Evolutionary conservation across 1,284 basidiomycete species (phyloP).

Genomic region (Malassezia nana): DNA sequence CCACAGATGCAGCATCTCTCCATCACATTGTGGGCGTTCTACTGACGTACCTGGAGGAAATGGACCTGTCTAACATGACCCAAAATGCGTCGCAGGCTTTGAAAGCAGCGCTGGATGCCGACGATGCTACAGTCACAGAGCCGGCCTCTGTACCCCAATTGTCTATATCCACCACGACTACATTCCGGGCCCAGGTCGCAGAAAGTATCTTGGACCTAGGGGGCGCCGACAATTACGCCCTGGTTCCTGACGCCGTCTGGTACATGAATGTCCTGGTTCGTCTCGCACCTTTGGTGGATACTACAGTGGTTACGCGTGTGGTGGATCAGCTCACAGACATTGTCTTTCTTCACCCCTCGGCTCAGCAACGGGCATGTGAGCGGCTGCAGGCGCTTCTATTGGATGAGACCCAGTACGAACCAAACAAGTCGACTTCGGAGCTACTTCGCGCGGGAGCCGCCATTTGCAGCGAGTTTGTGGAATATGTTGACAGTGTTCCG

Average conservation of each 20-base stretch:
- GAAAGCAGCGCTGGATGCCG: background rate
- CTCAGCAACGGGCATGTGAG: conserved; percentile 58
- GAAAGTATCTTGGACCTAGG: conserved; percentile 73
- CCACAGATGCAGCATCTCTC: conserved; percentile 63
- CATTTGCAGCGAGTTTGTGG: conserved; percentile 84
- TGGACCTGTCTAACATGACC: background rate
- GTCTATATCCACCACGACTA: conserved; percentile 55
- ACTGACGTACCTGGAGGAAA: conserved; percentile 64
- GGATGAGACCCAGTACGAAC: conserved; percentile 54
- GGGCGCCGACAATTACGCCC: conserved; percentile 69
- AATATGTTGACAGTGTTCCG: conserved; percentile 41
- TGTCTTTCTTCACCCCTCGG: conserved; percentile 50
- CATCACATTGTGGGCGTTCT: conserved; percentile 80
- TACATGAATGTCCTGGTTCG: conserved; percentile 65
- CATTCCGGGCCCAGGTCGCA: conserved; percentile 70
- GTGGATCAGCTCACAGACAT: conserved; percentile 78
- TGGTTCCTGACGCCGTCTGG: conserved; percentile 90
- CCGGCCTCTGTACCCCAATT: background rate
- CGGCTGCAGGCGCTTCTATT: conserved; percentile 54
- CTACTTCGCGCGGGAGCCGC: conserved; percentile 83
- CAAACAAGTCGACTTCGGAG: conserved; percentile 50
- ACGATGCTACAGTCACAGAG: background rate
- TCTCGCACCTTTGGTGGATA: conserved; percentile 63
- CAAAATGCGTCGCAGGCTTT: background rate
- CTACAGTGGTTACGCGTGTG: conserved; percentile 60